Evolutionary conservation across 2,329 filamentous ascomycete genomes (phyloP), one percentile per base, ranked within the genome.

Genomic region (Pseudofabraea citricarpa): DNA sequence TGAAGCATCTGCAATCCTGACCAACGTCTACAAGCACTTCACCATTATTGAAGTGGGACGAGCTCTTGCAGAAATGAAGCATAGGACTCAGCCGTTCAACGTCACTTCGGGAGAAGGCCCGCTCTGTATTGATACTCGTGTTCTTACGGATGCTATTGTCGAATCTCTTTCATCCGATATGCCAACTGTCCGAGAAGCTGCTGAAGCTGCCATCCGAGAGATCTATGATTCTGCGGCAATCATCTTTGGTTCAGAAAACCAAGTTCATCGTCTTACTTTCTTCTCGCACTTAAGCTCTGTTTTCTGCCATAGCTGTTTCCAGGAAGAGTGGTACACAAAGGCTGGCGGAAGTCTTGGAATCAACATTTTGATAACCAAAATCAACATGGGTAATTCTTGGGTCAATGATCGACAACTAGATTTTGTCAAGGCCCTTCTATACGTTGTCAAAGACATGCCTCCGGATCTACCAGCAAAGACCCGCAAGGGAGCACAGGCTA

Each of bases 281-380:
- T 98, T 98, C 67, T 77, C 75, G 46, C 83, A 91, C 56, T 73
- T 98, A 5, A 84, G 85, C 29, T 85, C 81, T 47, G 83, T 83
- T 1, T 95, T 97, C 62, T 93, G 88, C 55, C 93, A 98, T 62
- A 90, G 88, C 52, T 98, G 93, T 63, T 90, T 96, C 56, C 90
- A 93, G 56, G 91, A 98, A 62, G 93, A 98, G 57, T 99, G 94
- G 93, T 98, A 95, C 60, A 90, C 90, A 41, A 98, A 99, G 66
- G 87, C 90, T 27, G 93, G 91, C 38, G 93, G 93, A 29, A 90
- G 87, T 42, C 70, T 91, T 16, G 94, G 94, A 43, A 96, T 99
- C 56, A 85, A 87, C 57, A 83, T 94, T 44, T 70, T 98, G 45
- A 83, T 91, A 23, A 91, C 87, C 2, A 85, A 91, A 54, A 72